Evolutionary conservation across 495 filamentous ascomycete species (phyloP), one percentile per base, ranked within the genome.

Genomic region (Aspergillus affinis): DNA sequence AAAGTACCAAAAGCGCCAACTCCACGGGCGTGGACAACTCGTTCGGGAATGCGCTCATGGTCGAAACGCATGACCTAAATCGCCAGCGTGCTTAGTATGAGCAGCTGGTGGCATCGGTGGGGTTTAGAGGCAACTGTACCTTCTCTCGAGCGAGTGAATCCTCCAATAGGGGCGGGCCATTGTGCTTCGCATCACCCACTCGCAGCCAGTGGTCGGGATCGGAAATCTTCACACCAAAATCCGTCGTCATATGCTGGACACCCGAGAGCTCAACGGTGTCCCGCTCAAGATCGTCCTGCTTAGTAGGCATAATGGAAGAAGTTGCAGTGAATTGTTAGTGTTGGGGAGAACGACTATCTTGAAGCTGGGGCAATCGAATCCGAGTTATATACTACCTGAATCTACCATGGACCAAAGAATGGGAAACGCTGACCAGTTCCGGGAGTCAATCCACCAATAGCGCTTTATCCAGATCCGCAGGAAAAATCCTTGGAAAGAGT

Each of bases 1-100:
- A 95, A 96, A 29, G 82, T 91, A 13, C 92, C 92, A 65, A 94
- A 95, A 18, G 92, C 92, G 44, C 86, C 92, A 15, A 84, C 77
- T 20, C 91, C 92, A 32, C 92, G 88, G 27, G 92, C 92, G 68
- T 97, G 92, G 6, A 97, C 91, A 15, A 95, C 91, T 54, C 92
- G 81, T 73, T 95, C 91, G 3, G 91, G 91, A 54, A 94, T 93
- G 54, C n/a, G n/a, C n/a, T n/a, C n/a, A n/a, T n/a, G 90, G 65
- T 94, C 90, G 67, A 96, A 93, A 58, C 86, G 83, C 68, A 86
- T 83, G 49, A 92, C 90, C 89, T 92, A 49, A 49, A 15, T 32
- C 1, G 10, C 10, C 29, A 6, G 26, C n/a, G 13, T 15, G 7
- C 17, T 56, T 56, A 61, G 50, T 19, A 44, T 13, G 21, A 15